A percentile compares a stretch with the other conserved stretches of the same genome.
Evolutionary conservation across 129 eudicot species (phyloP).

Genomic region (Kitagawia praeruptora): DNA sequence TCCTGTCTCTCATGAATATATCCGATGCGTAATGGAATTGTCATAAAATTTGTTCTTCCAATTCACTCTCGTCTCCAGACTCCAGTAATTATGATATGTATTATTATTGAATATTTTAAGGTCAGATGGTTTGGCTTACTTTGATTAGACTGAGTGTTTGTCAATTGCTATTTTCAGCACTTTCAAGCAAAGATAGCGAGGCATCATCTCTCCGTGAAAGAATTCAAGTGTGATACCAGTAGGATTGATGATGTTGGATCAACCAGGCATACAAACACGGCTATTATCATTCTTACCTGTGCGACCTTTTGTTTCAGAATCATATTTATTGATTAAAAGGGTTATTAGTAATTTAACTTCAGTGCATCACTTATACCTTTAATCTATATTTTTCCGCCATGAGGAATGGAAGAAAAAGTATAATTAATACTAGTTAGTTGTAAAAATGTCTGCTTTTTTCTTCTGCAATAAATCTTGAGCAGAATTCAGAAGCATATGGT

Average conservation of each 20-base stretch:
- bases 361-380: neutral
- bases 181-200: constrained; percentile 4
- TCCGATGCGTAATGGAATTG: neutral
- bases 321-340: neutral
- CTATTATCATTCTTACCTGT: neutral
- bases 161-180: constrained; percentile 5
- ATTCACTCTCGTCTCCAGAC: neutral
- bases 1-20: neutral
- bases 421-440: neutral
- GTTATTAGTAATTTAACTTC: neutral
- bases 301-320: neutral
- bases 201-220: constrained; percentile 6
- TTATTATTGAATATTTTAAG: neutral
- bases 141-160: neutral
- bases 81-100: neutral
- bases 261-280: constrained; percentile 4
- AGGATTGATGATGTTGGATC: neutral
- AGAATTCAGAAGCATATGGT: neutral
- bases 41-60: neutral
- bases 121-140: neutral
- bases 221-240: constrained; percentile 7
- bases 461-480: neutral
- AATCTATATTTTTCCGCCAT: neutral
- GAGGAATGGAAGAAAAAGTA: neutral
- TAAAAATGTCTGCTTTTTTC: neutral